phyloP scores from a whole-genome alignment of 2,329 filamentous ascomycete genomes.

The Sporothrix euskadiensis region DNA sequence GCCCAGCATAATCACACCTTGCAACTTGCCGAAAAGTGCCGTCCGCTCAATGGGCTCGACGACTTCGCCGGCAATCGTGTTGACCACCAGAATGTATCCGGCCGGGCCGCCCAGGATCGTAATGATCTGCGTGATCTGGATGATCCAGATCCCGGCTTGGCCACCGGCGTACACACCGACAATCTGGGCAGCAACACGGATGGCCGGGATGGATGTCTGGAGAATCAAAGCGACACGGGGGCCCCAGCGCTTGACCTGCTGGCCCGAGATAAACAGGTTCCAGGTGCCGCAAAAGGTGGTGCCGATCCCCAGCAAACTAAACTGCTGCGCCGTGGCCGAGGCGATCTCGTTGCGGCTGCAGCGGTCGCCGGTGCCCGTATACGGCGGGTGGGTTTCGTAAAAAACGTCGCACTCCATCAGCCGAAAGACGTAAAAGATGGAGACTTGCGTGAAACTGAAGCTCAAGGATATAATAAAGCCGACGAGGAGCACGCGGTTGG shows the following conservation, averaged over 20 bases:
- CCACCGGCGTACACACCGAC: conserved; percentile 64
- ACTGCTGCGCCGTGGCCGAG: conserved; percentile 62
- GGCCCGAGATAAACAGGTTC: conserved; percentile 68
- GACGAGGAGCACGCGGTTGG: conserved; percentile 55
- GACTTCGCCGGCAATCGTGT: conserved; percentile 67
- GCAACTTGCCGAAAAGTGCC: conserved; percentile 63
- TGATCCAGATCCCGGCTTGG: conserved; percentile 63
- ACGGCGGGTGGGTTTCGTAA: conserved; percentile 59
- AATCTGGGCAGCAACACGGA: conserved; percentile 64
- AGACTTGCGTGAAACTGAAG: conserved; percentile 53
- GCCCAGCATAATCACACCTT: conserved; percentile 68
- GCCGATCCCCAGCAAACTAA: conserved; percentile 65
- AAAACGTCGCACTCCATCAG: conserved; percentile 72
- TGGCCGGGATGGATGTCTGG: conserved; percentile 64
- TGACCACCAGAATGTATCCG: conserved; percentile 64
- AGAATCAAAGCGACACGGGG: conserved; percentile 62
- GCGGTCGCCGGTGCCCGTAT: conserved; percentile 50
- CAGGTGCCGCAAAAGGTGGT: conserved; percentile 66
- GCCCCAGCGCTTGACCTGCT: conserved; percentile 66
- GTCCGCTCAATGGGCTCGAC: conserved; percentile 62
- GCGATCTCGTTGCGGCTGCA: conserved; percentile 64
- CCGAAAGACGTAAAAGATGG: conserved; percentile 64
- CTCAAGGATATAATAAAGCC: conserved; percentile 60
- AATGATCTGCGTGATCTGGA: conserved; percentile 67
- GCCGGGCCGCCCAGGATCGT: conserved; percentile 68